Evolutionary conservation across 1,284 basidiomycete species (phyloP), one percentile per base, ranked within the genome.

Genomic region (Malassezia nana): DNA sequence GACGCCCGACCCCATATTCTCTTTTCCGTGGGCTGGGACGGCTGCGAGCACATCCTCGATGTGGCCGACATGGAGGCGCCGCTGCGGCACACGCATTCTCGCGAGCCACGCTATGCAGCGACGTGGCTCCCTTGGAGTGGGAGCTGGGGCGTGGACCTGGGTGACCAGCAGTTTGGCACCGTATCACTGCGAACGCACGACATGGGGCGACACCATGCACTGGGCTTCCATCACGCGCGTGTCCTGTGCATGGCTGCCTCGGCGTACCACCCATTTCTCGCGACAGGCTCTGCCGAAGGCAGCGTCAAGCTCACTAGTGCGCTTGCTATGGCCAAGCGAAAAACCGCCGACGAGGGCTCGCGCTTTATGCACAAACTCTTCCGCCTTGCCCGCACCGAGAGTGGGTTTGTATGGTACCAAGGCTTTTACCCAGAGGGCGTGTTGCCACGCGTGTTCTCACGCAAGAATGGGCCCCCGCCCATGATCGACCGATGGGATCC

Each of bases 71-170:
- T 41, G 33, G 45, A 26, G 13, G n/a, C 54, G 13, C 28, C 54
- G 16, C 7, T 38, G 6, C 48, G 48, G 3, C 41, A 46, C 8
- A 49, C 35, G 20, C 54, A 56, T 18, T 44, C 30, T 2, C 48
- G 54, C 22, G 54, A 56, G 33, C 54, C 54, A 2, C 48, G 54
- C 18, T 56, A 56, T 22, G 49, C 54, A n/a, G 32, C 49, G 15
- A 38, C 42, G 3, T 51, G 48, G 48, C 18, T 44, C 26, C 50
- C 54, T 15, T 56, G 43, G 38, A 42, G 26, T 29, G 44, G 54
- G 13, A 32, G 31, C 13, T 56, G 48, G 42, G 33, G 33, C 24
- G 26, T 51, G 5, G 54, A 56, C 16, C 20, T 56, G 2, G 54
- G 54, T 16, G 54, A 56, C 44, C n/a, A 41, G 10, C 49, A 50